Percentiles rank a stretch among this genome's conserved stretches.
phyloP scores from a whole-genome alignment of 2,329 filamentous ascomycete genomes.

The Piedraia hortae region DNA sequence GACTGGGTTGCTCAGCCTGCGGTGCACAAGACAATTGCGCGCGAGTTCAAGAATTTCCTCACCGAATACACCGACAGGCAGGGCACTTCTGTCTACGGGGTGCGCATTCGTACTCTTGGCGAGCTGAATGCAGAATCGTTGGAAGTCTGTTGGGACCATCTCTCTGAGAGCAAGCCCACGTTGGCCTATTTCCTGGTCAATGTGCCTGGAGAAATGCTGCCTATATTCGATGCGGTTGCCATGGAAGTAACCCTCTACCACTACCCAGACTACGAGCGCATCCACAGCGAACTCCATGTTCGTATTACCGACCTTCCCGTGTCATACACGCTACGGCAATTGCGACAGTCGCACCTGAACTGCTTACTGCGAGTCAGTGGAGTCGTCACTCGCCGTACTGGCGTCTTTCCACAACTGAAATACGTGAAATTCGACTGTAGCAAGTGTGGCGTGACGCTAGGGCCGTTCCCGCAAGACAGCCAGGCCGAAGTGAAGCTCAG shows the following conservation, averaged over 20 bases:
- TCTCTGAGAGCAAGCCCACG: constrained; percentile 73
- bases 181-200: constrained; percentile 91
- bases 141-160: constrained; percentile 84
- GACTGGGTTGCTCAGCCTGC: constrained; percentile 84
- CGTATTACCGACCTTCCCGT: constrained; percentile 87
- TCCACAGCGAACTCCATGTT: constrained; percentile 92
- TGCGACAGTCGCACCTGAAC: constrained; percentile 88
- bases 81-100: constrained; percentile 79
- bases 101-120: constrained; percentile 79
- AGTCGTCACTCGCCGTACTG: constrained; percentile 77
- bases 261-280: constrained; percentile 91
- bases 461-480: constrained; percentile 91
- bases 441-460: constrained; percentile 76
- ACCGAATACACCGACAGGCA: constrained; percentile 84
- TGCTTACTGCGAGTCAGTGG: constrained; percentile 82
- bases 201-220: constrained; percentile 78
- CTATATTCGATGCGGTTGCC: constrained; percentile 86
- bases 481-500: constrained; percentile 89
- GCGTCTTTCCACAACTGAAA: constrained; percentile 92
- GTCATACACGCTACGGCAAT: constrained; percentile 78
- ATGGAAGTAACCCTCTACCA: constrained; percentile 90
- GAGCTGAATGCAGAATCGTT: constrained; percentile 90
- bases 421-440: constrained; percentile 95
- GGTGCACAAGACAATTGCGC: constrained; percentile 75
- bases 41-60: constrained; percentile 91